Evolutionary conservation across 192 early-diverging fungal genomes (phyloP).

Genomic region (Phlyctochytrium planicorne): DNA sequence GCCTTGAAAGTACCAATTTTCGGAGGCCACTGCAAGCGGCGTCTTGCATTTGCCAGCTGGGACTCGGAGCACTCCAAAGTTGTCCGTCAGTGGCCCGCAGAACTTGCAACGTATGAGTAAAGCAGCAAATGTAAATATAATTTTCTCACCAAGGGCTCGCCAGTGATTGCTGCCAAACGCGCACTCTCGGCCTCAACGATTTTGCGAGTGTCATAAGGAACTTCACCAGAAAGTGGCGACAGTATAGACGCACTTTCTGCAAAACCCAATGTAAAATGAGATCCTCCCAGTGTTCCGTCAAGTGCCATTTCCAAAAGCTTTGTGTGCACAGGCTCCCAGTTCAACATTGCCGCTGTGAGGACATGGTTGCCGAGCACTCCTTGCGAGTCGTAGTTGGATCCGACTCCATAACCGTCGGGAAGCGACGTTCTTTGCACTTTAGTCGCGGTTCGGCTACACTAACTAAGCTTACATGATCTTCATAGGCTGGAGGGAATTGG

Average conservation of each 20-base stretch:
- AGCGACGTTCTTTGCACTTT: not conserved
- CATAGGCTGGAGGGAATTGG: slow-evolving; percentile 1
- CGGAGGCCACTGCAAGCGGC: not conserved
- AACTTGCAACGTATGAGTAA: too few species aligned
- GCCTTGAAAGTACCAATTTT: not conserved
- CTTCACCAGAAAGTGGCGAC: not conserved
- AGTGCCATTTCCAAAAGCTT: not conserved
- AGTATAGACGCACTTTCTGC: not conserved
- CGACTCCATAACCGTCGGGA: not conserved
- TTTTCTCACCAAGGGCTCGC: too few species aligned
- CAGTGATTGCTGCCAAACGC: not conserved
- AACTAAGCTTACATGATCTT: too few species aligned
- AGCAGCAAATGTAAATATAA: too few species aligned
- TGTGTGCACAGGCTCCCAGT: slow-evolving; percentile 1
- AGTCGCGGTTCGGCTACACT: too few species aligned
- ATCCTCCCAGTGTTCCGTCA: not conserved
- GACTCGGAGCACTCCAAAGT: not conserved
- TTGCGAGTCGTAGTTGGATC: not conserved
- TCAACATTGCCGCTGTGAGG: not conserved
- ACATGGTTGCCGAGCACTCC: slow-evolving; percentile 2
- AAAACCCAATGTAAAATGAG: not conserved
- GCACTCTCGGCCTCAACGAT: not conserved
- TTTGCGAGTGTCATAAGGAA: not conserved
- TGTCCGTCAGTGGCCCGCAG: not conserved
- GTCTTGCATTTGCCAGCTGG: not conserved